Evolutionary conservation across 306 rosid species (phyloP).

Genomic region (Hylodesmum podocarpum): DNA sequence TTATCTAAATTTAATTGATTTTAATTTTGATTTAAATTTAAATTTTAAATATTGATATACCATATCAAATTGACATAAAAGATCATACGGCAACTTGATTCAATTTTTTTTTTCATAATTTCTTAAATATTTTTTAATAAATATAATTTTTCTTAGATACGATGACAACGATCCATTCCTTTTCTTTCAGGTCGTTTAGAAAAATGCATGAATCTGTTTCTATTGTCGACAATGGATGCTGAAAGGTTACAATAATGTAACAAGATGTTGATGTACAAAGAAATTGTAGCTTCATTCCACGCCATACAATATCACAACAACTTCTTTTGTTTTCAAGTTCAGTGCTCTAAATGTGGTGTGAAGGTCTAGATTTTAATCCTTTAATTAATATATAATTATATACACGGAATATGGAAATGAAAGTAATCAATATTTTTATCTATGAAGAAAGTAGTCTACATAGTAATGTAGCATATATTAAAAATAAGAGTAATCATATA

Average conservation of each 20-base stretch:
- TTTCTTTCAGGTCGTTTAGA: neutral
- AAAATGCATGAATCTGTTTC: conserved; percentile 1
- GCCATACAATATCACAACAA: neutral
- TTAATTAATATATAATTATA: no score
- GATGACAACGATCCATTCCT: neutral
- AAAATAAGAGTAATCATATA: no score
- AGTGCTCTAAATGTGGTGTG: neutral
- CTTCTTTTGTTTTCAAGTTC: neutral
- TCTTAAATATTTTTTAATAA: no score
- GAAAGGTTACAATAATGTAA: conserved; percentile 2
- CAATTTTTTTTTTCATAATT: no score
- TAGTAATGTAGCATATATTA: neutral
- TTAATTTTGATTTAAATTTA: no score
- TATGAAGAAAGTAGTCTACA: neutral
- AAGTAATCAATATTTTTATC: no score
- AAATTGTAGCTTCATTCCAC: neutral
- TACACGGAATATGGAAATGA: neutral
- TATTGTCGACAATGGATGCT: neutral
- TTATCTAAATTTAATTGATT: no score
- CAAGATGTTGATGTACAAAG: neutral
- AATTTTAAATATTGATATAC: no score
- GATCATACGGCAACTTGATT: no score
- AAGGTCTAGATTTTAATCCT: neutral
- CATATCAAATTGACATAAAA: no score
- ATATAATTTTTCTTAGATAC: no score